Conservation (phyloP, 2,329 filamentous ascomycete genomes). For the Exophiala aquamarina region DNA sequence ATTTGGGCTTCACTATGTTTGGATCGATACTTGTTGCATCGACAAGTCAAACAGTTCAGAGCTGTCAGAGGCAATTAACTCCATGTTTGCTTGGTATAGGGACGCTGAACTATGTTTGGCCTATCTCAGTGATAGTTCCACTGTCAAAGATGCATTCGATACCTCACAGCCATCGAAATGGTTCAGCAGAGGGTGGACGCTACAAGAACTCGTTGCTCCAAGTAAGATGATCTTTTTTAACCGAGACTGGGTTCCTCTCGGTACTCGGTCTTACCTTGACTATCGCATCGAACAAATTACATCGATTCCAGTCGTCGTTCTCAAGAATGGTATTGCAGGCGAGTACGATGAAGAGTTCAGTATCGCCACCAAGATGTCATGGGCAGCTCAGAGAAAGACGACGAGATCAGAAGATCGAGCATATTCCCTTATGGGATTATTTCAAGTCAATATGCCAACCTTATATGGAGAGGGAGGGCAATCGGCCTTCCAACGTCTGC, state of each 20-base stretch:
- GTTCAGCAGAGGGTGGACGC: constrained; percentile 26
- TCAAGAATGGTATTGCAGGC: background rate
- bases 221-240: constrained; percentile 18
- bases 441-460: constrained; percentile 24
- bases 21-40: constrained; percentile 30
- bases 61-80: constrained; percentile 22
- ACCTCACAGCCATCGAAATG: constrained; percentile 8
- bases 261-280: background rate
- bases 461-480: constrained; percentile 24
- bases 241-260: constrained; percentile 1
- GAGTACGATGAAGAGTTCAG: background rate
- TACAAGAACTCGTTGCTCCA: constrained; percentile 22
- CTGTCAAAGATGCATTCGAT: background rate
- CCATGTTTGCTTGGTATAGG: constrained; percentile 25
- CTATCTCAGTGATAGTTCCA: constrained; percentile 20
- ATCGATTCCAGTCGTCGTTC: background rate
- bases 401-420: constrained; percentile 19
- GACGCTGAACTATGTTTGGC: constrained; percentile 21
- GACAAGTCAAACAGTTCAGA: constrained; percentile 23
- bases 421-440: constrained; percentile 24
- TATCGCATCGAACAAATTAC: background rate
- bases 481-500: constrained; percentile 21
- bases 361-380: constrained; percentile 21
- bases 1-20: constrained; percentile 14
- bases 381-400: constrained; percentile 16